Base-by-base conservation (phyloP, 495 filamentous ascomycete genomes). In the Halenospora varia region DNA sequence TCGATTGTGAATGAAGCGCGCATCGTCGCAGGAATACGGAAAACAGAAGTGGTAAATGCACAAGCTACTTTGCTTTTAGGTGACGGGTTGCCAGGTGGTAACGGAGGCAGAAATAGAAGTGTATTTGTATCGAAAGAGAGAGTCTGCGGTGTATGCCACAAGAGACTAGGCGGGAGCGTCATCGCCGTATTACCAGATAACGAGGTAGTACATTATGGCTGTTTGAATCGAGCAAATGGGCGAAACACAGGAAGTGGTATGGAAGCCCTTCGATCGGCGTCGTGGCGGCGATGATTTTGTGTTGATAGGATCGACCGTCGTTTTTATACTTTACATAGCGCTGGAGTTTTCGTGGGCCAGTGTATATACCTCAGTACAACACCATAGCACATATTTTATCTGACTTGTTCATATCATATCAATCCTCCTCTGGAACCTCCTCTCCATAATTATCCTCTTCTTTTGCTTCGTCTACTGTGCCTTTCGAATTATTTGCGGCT, bases 371-470 rank as follows among this genome's bases (percentile, higher is more conserved):
- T 24, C 47, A 24, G 51, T 46, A 61, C 57, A 35, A 29, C 13
- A 46, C 23, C 56, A 19, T 26, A 13, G 49, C 48, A 56, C 51
- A 61, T 61, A 55, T 50, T 26, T 8, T 6, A 20, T 25, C 46
- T 24, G 39, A 23, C 39, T 48, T n/a, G 15, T 50, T 46, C n/a
- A 17, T 13, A 22, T 19, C 42, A 56, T 35, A 13, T 48, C 25
- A 53, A 18, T 45, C 17, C n/a, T n/a, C 42, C 51, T 50, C 3
- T 24, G 48, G 40, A 25, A 44, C 39, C n/a, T 56, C 58, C 25
- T 93, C 90, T 39, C 87, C 92, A 63, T 94, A 95, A 59, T 88
- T 88, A 59, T 90, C 90, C 60, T 95, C 93, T 66, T 92, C 91
- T 57, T 83, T 81, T 24, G 76, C 76, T 55, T 83, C 76, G 26